Conservation (phyloP, 1,284 basidiomycete species). For the Cryptococcus sp. region DNA sequence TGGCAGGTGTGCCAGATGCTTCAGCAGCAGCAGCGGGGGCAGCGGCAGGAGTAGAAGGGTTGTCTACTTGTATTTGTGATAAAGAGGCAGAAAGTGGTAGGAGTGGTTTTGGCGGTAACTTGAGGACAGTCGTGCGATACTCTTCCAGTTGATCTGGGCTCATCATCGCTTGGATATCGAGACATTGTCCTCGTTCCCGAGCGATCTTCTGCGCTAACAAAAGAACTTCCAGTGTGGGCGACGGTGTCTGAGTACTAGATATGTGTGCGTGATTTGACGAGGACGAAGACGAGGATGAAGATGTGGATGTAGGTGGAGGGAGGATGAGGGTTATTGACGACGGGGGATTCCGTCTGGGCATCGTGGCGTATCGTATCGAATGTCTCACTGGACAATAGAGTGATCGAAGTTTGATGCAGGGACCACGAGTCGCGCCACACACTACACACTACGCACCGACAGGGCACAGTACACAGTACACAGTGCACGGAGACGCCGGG, state of each 20-base stretch:
- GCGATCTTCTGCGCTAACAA: constrained; percentile 39
- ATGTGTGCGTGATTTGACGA: neutral
- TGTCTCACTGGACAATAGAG: neutral
- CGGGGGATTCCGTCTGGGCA: constrained; percentile 29
- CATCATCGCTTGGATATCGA: constrained; percentile 42
- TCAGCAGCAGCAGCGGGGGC: neutral
- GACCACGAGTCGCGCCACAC: neutral
- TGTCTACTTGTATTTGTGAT: neutral
- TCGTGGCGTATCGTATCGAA: constrained; percentile 12
- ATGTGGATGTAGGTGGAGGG: constrained; percentile 18
- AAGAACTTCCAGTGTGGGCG: constrained; percentile 34
- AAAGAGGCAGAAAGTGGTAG: neutral
- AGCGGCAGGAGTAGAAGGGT: constrained; percentile 1
- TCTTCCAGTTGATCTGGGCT: constrained; percentile 27
- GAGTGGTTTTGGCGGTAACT: neutral
- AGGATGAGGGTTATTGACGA: constrained; percentile 34
- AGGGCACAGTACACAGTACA: too few species aligned
- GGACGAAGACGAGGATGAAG: neutral
- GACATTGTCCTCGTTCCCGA: constrained; percentile 25
- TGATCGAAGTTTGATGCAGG: neutral
- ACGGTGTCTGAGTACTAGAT: neutral
- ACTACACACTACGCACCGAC: too few species aligned
- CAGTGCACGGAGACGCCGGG: neutral
- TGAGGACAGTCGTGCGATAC: constrained; percentile 21
- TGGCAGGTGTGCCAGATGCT: neutral